Base-by-base conservation (phyloP, 768 basidiomycete genomes). In the Gautieria morchelliformis region DNA sequence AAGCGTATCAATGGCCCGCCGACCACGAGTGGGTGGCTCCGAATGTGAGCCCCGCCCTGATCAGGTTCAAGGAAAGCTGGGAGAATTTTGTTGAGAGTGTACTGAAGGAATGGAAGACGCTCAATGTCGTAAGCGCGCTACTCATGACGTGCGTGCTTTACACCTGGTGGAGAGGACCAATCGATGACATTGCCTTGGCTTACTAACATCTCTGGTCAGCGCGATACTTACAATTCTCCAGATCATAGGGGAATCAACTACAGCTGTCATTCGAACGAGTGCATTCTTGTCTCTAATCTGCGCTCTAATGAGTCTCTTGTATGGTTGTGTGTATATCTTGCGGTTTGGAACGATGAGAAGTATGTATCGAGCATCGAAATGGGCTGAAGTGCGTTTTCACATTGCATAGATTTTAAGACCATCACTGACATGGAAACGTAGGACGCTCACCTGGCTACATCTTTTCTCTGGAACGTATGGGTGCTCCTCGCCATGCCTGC, bases 211-310 rank as follows among this genome's bases (percentile, higher is more conserved):
- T 42, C 46, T 5, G n/a, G 5, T 37, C 59, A 87, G 86, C 0
- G 84, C 84, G 0, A 84, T 89, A 48, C 64, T 89, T 32, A 81
- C 86, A 1, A 76, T 85, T 62, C 83, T 89, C 56, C 87, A 89
- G 62, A 73, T 66, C 33, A 63, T 64, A 6, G 65, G 67, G 11
- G 84, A 82, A 15, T 76, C 76, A 0, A 67, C 71, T 5, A 84
- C 87, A 61, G 82, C 85, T 0, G 58, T 87, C 10, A 83, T 79
- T 4, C 77, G 86, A 42, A 82, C 79, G 2, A 71, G 78, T 0
- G 83, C 84, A 0, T 69, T 88, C 4, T 64, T 85, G n/a, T 85
- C 85, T 4, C 69, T 89, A 19, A 72, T 82, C 0, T 85, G 78
- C 39, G 82, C 84, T 1, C 63, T 87, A 59, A 82, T 87, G 79